Evolutionary conservation across 768 basidiomycete species (phyloP).

Genomic region (Collybia mongolica): DNA sequence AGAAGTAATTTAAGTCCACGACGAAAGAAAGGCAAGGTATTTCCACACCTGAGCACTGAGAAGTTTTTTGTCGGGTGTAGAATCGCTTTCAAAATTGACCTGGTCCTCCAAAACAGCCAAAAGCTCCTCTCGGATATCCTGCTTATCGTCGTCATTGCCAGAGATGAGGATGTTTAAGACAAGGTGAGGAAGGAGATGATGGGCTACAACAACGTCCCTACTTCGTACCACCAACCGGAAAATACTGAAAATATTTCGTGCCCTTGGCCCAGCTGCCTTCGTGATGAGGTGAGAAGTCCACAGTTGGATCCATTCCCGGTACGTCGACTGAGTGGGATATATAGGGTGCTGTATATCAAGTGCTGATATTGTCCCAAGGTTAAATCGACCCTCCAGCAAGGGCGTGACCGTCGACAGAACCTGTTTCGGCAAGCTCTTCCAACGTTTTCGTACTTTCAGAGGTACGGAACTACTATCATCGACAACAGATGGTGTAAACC

Average conservation of each 20-base stretch:
- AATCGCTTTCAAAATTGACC: slow-evolving; percentile 56
- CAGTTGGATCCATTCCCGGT: slow-evolving; percentile 93
- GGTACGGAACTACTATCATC: slow-evolving; percentile 45
- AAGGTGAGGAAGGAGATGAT: slow-evolving; percentile 87
- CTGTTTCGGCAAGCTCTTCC: slow-evolving; percentile 79
- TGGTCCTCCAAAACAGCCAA: slow-evolving; percentile 85
- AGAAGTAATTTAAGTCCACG: background rate
- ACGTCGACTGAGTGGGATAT: slow-evolving; percentile 74
- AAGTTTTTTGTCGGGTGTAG: slow-evolving; percentile 75
- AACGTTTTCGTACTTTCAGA: slow-evolving; percentile 68
- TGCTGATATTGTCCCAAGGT: slow-evolving; percentile 41
- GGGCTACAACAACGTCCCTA: slow-evolving; percentile 94
- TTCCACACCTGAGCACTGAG: slow-evolving; percentile 87
- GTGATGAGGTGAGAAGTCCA: slow-evolving; percentile 86
- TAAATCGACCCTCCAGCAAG: slow-evolving; percentile 69
- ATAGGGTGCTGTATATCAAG: slow-evolving; percentile 63
- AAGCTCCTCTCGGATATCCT: slow-evolving; percentile 74
- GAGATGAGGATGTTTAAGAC: slow-evolving; percentile 83
- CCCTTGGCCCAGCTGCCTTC: slow-evolving; percentile 53
- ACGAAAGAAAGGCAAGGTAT: background rate
- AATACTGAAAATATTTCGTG: slow-evolving; percentile 70
- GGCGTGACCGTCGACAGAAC: slow-evolving; percentile 86
- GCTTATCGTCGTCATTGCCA: slow-evolving; percentile 59
- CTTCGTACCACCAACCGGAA: slow-evolving; percentile 78
- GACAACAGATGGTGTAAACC: slow-evolving; percentile 78